These are phyloP conservation scores for Moesziomyces sp. DNA, from an alignment of 1,284 basidiomycete species.

Conservation along the genomic window DNA sequence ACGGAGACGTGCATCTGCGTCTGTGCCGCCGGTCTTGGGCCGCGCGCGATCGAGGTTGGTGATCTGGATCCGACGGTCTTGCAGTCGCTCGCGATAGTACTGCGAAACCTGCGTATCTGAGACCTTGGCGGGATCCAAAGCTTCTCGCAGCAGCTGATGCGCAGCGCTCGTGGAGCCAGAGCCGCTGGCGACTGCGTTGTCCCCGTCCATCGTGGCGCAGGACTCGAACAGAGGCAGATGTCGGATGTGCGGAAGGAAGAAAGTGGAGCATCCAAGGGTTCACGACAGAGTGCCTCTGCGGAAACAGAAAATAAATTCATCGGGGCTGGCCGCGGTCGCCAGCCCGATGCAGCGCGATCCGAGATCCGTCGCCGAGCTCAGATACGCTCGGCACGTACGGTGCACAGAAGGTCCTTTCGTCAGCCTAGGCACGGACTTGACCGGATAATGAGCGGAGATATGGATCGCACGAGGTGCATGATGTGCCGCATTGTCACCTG, in stretches of 20 bases:
- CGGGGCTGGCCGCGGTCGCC: no score
- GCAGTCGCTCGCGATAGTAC: constrained; percentile 38
- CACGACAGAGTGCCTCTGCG: no score
- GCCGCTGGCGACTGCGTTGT: constrained; percentile 15
- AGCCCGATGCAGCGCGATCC: no score
- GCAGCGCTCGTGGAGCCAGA: constrained; percentile 22
- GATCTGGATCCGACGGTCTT: constrained; percentile 51
- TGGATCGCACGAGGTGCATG: no score
- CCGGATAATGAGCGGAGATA: no score
- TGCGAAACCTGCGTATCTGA: constrained; percentile 32
- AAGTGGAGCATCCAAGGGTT: no score
- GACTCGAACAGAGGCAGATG: neutral
- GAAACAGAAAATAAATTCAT: no score
- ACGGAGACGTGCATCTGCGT: constrained; percentile 13
- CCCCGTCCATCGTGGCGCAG: constrained; percentile 10
- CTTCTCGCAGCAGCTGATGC: constrained; percentile 22
- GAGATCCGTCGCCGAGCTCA: no score
- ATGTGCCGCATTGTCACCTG: no score
- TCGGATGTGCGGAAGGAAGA: neutral
- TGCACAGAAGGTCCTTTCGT: no score
- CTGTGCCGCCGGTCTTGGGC: constrained; percentile 36
- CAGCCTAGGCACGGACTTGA: no score
- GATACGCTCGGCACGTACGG: no score
- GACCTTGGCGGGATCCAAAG: constrained; percentile 13
- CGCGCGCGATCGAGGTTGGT: constrained; percentile 47